phyloP scores from a whole-genome alignment of 179 eudicot species.

The Beta lomatogona region DNA sequence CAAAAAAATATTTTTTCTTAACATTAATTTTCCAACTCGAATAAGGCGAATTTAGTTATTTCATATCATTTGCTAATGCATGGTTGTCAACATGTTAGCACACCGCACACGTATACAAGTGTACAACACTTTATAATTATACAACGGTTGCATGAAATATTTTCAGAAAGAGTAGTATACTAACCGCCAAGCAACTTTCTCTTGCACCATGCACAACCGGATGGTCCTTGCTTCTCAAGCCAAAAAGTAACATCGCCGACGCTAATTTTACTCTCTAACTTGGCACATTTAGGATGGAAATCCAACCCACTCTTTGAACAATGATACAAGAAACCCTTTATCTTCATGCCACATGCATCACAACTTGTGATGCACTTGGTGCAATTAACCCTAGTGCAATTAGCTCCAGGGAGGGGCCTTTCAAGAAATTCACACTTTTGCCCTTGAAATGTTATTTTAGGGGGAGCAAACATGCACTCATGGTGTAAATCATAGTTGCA shows the following conservation, averaged over 20 bases:
- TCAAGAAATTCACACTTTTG: neutral
- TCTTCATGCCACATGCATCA: slow-evolving; percentile 32
- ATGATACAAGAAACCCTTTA: slow-evolving; percentile 29
- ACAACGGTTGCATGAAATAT: too few species aligned
- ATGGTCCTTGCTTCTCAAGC: slow-evolving; percentile 17
- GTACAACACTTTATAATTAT: too few species aligned
- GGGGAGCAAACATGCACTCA: neutral
- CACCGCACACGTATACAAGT: too few species aligned
- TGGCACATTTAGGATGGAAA: slow-evolving; percentile 29
- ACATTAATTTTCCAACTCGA: too few species aligned
- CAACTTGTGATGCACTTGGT: slow-evolving; percentile 16
- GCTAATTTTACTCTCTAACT: neutral
- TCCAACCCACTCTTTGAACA: slow-evolving; percentile 2
- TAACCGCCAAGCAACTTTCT: slow-evolving; percentile 11
- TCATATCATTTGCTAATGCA: too few species aligned
- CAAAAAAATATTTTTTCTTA: too few species aligned
- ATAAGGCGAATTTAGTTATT: too few species aligned
- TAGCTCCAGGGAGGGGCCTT: neutral
- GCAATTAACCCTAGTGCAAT: neutral
- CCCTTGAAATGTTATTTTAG: neutral
- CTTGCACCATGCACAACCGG: slow-evolving; percentile 30
- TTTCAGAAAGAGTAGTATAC: neutral
- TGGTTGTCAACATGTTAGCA: too few species aligned
- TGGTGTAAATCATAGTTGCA: neutral
- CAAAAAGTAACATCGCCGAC: slow-evolving; percentile 14